These are phyloP conservation scores for Cordyceps cicadae DNA, from an alignment of 2,329 filamentous ascomycete genomes.

Conservation along the genomic window DNA sequence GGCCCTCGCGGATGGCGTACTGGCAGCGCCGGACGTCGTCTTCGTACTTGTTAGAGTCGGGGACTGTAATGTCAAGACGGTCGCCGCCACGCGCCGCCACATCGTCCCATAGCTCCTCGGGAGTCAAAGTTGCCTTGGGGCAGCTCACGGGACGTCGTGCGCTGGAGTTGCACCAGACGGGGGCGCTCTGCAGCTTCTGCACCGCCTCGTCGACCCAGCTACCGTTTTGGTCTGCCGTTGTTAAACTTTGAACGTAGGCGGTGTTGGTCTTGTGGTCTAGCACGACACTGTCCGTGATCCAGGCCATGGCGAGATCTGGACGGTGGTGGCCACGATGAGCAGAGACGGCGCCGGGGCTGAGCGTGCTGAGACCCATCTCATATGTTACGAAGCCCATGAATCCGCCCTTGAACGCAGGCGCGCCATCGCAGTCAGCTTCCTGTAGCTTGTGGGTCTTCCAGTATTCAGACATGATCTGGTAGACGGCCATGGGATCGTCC, in stretches of 20 bases:
- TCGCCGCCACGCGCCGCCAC: conserved; percentile 9
- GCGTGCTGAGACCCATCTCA: conserved; percentile 58
- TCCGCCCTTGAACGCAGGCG: conserved; percentile 65
- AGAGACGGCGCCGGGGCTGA: conserved; percentile 23
- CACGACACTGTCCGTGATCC: conserved; percentile 69
- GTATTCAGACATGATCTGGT: conserved; percentile 44
- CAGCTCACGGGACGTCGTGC: conserved; percentile 6
- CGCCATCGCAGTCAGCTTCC: conserved; percentile 11
- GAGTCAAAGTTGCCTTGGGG: background rate
- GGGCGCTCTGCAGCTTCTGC: conserved; percentile 24
- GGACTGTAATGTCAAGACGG: conserved; percentile 27
- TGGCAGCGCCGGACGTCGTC: conserved; percentile 61
- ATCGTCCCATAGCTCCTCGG: conserved; percentile 13
- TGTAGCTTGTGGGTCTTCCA: conserved; percentile 23
- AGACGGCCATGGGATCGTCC: conserved; percentile 31
- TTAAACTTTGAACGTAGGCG: conserved; percentile 52
- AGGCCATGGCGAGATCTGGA: conserved; percentile 68
- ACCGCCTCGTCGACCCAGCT: conserved; percentile 25
- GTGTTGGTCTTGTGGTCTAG: conserved; percentile 59
- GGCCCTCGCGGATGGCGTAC: conserved; percentile 62
- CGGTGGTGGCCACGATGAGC: conserved; percentile 29
- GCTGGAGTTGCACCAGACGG: conserved; percentile 23
- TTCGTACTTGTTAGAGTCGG: conserved; percentile 48
- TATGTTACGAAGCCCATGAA: conserved; percentile 82
- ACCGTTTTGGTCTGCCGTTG: conserved; percentile 19